These are phyloP conservation scores for Microcera coccophila DNA, from an alignment of 2,329 filamentous ascomycete genomes.

Conservation along the genomic window DNA sequence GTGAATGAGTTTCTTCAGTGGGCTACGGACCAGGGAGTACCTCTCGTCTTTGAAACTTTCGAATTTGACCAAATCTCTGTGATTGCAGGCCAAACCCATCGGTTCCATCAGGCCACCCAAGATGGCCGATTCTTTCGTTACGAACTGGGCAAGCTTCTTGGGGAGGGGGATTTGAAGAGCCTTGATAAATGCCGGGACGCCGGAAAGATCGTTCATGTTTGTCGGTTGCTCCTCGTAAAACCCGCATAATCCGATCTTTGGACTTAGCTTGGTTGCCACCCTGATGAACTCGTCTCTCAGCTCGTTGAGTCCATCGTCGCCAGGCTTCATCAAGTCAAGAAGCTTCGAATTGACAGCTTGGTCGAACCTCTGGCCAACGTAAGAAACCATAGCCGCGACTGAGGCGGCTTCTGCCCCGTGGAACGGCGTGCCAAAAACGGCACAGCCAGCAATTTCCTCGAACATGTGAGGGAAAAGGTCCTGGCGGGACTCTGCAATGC, in stretches of 20 bases:
- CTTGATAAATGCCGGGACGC: slow-evolving; percentile 27
- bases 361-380: slow-evolving; percentile 32
- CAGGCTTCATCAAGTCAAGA: slow-evolving; percentile 39
- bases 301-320: slow-evolving; percentile 36
- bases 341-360: slow-evolving; percentile 34
- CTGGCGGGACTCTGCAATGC: slow-evolving; percentile 32
- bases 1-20: slow-evolving; percentile 36
- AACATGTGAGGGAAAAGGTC: slow-evolving; percentile 38
- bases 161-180: slow-evolving; percentile 24
- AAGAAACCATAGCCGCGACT: slow-evolving; percentile 35
- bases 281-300: slow-evolving; percentile 39
- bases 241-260: slow-evolving; percentile 35
- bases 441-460: slow-evolving; percentile 37
- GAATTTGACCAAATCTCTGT: slow-evolving; percentile 41
- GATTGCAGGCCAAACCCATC: slow-evolving; percentile 35
- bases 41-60: slow-evolving; percentile 37
- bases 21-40: slow-evolving; percentile 36
- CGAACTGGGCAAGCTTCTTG: slow-evolving; percentile 36
- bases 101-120: slow-evolving; percentile 33
- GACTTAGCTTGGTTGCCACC: slow-evolving; percentile 31
- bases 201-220: slow-evolving; percentile 34
- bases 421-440: slow-evolving; percentile 42
- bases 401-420: slow-evolving; percentile 36
- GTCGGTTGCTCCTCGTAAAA: slow-evolving; percentile 41
- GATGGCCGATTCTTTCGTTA: slow-evolving; percentile 38